phyloP scores from a whole-genome alignment of 2,329 filamentous ascomycete genomes.

The Trichoderma sp. region DNA sequence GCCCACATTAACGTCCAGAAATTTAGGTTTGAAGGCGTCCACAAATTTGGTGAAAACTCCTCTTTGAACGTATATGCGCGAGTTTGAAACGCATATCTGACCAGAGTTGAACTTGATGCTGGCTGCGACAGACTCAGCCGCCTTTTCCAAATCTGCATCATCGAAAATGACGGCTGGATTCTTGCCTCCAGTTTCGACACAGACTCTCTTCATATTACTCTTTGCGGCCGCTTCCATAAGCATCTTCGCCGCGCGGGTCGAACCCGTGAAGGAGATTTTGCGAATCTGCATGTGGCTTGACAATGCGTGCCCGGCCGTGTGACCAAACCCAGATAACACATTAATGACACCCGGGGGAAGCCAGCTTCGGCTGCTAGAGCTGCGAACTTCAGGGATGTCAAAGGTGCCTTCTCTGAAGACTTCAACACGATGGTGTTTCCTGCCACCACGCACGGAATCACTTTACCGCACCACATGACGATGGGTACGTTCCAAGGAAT shows the following conservation, averaged over 20 bases:
- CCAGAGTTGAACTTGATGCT: constrained; percentile 56
- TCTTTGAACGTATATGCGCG: constrained; percentile 60
- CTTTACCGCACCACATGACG: constrained; percentile 45
- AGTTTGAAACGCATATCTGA: constrained; percentile 62
- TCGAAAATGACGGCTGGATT: constrained; percentile 60
- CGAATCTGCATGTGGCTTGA: constrained; percentile 65
- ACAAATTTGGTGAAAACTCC: constrained; percentile 60
- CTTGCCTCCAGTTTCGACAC: constrained; percentile 62
- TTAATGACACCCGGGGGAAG: constrained; percentile 73
- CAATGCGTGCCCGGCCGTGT: constrained; percentile 65
- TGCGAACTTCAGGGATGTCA: constrained; percentile 62
- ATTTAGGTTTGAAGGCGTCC: constrained; percentile 56
- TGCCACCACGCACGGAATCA: constrained; percentile 64
- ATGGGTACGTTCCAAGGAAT: constrained; percentile 75
- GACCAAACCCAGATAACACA: constrained; percentile 67
- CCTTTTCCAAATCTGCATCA: constrained; percentile 62
- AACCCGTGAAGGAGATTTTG: constrained; percentile 76
- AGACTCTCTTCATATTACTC: constrained; percentile 58
- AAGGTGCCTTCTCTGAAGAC: constrained; percentile 62
- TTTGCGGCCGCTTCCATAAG: constrained; percentile 68
- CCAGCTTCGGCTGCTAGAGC: constrained; percentile 68
- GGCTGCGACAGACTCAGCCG: constrained; percentile 50
- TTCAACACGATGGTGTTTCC: constrained; percentile 65
- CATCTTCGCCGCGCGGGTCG: constrained; percentile 63
- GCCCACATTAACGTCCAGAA: constrained; percentile 45